Conservation (phyloP, 2,329 filamentous ascomycete species). For the Fusarium bulbicola region DNA sequence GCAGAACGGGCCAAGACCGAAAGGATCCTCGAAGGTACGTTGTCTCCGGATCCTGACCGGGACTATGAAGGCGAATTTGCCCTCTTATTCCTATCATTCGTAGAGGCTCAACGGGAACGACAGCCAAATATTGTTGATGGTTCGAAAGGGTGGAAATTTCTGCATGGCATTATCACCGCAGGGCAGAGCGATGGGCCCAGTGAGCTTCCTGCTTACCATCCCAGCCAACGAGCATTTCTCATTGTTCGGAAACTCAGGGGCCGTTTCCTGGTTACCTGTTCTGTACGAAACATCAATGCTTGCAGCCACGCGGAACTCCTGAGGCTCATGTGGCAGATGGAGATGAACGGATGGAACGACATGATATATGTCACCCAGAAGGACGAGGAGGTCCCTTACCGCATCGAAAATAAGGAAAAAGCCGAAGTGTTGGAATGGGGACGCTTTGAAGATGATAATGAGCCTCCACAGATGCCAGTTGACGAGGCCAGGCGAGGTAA, state of each 20-base stretch:
- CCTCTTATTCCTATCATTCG: background rate
- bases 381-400: conserved; percentile 21
- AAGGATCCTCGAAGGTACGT: conserved; percentile 20
- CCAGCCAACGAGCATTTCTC: conserved; percentile 19
- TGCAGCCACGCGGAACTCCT: conserved; percentile 20
- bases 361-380: conserved; percentile 38
- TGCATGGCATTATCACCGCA: conserved; percentile 11
- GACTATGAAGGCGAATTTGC: conserved; percentile 7
- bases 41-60: background rate
- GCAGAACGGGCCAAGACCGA: conserved; percentile 5
- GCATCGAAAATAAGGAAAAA: background rate
- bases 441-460: background rate
- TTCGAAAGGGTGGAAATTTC: conserved; percentile 19
- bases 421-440: background rate
- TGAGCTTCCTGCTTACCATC: conserved; percentile 1
- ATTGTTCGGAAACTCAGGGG: background rate
- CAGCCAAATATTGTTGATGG: background rate
- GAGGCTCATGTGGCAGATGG: conserved; percentile 22
- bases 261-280: background rate
- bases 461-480: background rate
- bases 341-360: conserved; percentile 36
- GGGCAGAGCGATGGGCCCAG: background rate
- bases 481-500: background rate
- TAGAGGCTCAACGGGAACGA: background rate
- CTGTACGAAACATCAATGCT: conserved; percentile 11